phyloP scores from a whole-genome alignment of 2,329 filamentous ascomycete genomes.

The Colletotrichum sp. region DNA sequence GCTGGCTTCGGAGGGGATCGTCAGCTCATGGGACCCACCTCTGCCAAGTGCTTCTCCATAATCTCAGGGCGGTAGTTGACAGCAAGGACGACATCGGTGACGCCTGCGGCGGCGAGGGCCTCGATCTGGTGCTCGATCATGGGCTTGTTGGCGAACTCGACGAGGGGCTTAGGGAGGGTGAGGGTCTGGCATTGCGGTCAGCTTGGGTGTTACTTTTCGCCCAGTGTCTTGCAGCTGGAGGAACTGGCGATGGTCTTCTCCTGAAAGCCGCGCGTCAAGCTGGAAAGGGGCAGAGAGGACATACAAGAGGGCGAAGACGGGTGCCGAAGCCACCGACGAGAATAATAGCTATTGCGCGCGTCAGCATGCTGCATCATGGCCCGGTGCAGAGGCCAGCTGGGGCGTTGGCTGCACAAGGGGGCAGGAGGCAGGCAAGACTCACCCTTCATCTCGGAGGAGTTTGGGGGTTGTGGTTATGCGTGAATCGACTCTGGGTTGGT shows the following conservation, averaged over 20 bases:
- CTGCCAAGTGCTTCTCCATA: slow-evolving; percentile 92
- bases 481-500: not conserved
- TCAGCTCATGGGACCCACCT: slow-evolving; percentile 60
- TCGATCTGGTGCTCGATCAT: slow-evolving; percentile 99
- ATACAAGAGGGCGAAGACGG: slow-evolving; percentile 92
- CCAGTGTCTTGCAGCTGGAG: not conserved
- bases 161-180: slow-evolving; percentile 94
- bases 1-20: not conserved
- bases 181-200: slow-evolving; percentile 69
- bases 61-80: slow-evolving; percentile 99
- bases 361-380: slow-evolving; percentile 3
- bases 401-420: not conserved
- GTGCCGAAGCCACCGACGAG: slow-evolving; percentile 99
- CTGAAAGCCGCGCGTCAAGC: not conserved
- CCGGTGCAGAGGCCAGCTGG: not conserved
- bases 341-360: slow-evolving; percentile 77
- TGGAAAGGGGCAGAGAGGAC: slow-evolving; percentile 33
- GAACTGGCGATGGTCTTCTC: not conserved
- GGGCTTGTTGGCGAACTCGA: slow-evolving; percentile 98
- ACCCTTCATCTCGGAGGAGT: slow-evolving; percentile 22
- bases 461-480: not conserved
- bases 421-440: not conserved
- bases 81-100: slow-evolving; percentile 96
- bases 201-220: slow-evolving; percentile 16
- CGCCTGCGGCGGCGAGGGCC: slow-evolving; percentile 88